phyloP scores from a whole-genome alignment of 1,284 basidiomycete species.

The Apiotrichum brassicae region DNA sequence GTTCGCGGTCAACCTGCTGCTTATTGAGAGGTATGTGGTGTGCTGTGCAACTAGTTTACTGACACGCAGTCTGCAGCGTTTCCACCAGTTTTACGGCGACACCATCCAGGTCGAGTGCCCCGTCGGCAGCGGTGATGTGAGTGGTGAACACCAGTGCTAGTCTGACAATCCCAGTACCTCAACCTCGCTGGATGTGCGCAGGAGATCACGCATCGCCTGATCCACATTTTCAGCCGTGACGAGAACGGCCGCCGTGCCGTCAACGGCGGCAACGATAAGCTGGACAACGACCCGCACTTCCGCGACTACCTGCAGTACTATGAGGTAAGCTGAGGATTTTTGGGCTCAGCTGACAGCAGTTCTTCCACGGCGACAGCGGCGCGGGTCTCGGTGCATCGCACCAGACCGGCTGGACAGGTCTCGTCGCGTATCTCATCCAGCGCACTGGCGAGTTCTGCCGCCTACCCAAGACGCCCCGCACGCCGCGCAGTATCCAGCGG shows the following conservation, averaged over 20 bases:
- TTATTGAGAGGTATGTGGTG: conserved; percentile 9
- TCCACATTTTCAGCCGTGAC: conserved; percentile 92
- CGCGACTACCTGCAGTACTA: conserved; percentile 60
- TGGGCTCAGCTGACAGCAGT: conserved; percentile 47
- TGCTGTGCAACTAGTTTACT: background rate
- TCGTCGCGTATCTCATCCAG: conserved; percentile 81
- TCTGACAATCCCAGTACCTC: conserved; percentile 76
- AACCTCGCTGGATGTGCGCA: conserved; percentile 87
- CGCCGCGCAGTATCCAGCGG: conserved; percentile 55
- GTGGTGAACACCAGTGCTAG: conserved; percentile 5
- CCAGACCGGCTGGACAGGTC: conserved; percentile 94
- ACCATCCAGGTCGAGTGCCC: conserved; percentile 88
- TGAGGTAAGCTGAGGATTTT: conserved; percentile 35
- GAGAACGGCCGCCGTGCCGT: conserved; percentile 75
- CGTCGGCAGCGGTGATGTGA: conserved; percentile 76
- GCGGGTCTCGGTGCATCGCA: conserved; percentile 91
- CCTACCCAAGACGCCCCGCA: conserved; percentile 77
- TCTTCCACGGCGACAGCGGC: conserved; percentile 91
- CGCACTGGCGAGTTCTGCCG: conserved; percentile 76
- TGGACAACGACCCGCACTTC: conserved; percentile 93
- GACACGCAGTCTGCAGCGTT: conserved; percentile 65
- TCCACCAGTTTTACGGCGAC: conserved; percentile 94
- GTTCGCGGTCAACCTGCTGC: conserved; percentile 89
- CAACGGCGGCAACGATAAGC: conserved; percentile 80
- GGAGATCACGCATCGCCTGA: conserved; percentile 92